phyloP scores from a whole-genome alignment of 306 rosid species.

The Pterocarpus santalinus region DNA sequence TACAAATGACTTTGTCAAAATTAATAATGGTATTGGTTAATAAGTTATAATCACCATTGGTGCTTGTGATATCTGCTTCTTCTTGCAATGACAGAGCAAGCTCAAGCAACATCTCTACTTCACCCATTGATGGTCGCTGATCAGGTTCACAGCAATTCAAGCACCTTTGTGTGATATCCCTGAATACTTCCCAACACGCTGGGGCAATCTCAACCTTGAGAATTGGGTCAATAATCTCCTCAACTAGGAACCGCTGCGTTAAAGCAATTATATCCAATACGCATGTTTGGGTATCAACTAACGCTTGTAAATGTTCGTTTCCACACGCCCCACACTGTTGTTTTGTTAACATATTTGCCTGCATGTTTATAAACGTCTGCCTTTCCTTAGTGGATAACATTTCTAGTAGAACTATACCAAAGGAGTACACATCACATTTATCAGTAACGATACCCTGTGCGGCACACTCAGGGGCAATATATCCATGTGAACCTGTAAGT shows the following conservation, averaged over 20 bases:
- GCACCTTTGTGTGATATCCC: slow-evolving; percentile 31
- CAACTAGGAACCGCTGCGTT: background rate
- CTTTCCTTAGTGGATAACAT: background rate
- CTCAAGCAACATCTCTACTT: slow-evolving; percentile 52
- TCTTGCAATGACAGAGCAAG: slow-evolving; percentile 42
- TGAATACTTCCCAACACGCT: slow-evolving; percentile 32
- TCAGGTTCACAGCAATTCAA: background rate
- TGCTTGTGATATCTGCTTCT: slow-evolving; percentile 24
- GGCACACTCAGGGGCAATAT: background rate
- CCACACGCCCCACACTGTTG: background rate
- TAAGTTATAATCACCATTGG: background rate
- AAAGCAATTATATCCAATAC: background rate
- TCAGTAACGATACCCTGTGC: background rate
- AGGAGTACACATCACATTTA: slow-evolving; percentile 1
- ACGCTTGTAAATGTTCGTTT: too few species aligned
- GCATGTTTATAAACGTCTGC: rapidly evolving
- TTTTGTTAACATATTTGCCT: too few species aligned
- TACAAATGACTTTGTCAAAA: too few species aligned
- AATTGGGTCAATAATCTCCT: slow-evolving; percentile 23
- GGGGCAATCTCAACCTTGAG: slow-evolving; percentile 46
- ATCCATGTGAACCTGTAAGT: background rate
- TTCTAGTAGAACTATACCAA: background rate
- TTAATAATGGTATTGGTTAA: background rate
- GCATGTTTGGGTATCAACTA: too few species aligned
- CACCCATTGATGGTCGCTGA: slow-evolving; percentile 52